Percentiles rank a stretch among this genome's conserved stretches.
phyloP scores from a whole-genome alignment of 805 yeast genomes.

The Kluyveromyces nonfermentans region DNA sequence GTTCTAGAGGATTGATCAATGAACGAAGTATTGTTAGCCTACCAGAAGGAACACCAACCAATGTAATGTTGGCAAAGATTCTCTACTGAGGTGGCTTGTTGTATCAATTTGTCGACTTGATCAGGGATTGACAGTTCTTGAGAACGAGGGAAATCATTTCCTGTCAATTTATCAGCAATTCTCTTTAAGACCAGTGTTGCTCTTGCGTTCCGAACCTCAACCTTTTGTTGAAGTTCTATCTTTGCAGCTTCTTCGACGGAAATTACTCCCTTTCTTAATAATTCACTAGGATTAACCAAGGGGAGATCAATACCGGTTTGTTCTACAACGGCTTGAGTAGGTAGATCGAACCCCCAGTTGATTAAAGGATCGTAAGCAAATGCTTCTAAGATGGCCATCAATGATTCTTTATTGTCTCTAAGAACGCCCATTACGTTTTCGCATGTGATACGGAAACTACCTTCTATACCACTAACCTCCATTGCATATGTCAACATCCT shows the following conservation, averaged over 20 bases:
- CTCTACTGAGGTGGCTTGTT: conserved; percentile 93
- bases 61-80: conserved; percentile 93
- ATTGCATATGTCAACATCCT: conserved; percentile 96
- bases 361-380: conserved; percentile 97
- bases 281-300: conserved; percentile 57
- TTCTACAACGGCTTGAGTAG: conserved; percentile 66
- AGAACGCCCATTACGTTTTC: conserved; percentile 95
- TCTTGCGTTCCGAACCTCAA: conserved; percentile 74
- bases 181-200: conserved; percentile 84
- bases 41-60: conserved; percentile 99
- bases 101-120: conserved; percentile 89
- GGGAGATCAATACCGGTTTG: conserved; percentile 64
- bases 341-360: conserved; percentile 97
- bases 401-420: conserved; percentile 87
- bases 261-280: conserved; percentile 62
- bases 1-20: too few species aligned
- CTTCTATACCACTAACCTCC: conserved; percentile 99
- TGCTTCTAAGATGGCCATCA: conserved; percentile 96
- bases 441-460: conserved; percentile 91
- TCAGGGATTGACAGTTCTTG: conserved; percentile 69
- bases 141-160: conserved; percentile 77
- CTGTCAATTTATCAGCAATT: conserved; percentile 85
- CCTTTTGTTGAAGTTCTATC: conserved; percentile 58
- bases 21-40: too few species aligned
- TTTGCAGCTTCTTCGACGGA: conserved; percentile 68